Base-by-base conservation (phyloP, 202 grass and related monocot genomes). In the Cymbopogon flexuosus region DNA sequence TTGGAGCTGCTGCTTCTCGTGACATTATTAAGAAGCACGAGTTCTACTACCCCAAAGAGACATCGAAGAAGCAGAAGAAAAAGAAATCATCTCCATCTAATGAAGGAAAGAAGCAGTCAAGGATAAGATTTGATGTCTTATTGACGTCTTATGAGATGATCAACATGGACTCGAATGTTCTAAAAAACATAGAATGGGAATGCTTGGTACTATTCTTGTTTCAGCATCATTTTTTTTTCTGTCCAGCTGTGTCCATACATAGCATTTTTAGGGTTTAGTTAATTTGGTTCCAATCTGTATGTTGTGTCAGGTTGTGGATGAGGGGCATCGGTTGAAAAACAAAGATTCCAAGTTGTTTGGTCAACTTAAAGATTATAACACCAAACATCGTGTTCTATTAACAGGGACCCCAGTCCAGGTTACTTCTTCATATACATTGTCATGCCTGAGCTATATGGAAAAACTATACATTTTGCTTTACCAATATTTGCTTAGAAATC, bases 111-210 rank as follows among this genome's bases (percentile, higher is more conserved):
- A 99, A 85, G 80, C 90, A 96, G 54, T 88, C 88, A 52, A 93
- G 88, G 84, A 92, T 96, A 87, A 99, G 95, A 52, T 99, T 99
- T 89, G 93, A 99, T 83, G 96, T 99, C 63, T 93, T 99, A 69
- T 83, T 99, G 79, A 99, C 96, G 72, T 96, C 96, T 80, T 99
- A 99, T 85, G 96, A 99, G 89, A 99, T 99, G 96, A 93, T 99
- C 80, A 99, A 99, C 83, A 99, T 99, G 96, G 96, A 99, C 47
- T 99, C 96, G 10, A 57, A 73, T 70, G 73, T 89, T 88, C 75
- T 99, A 68, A 96, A 96, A 84, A 88, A 85, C 68, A 99, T 99
- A 81, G 84, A 87, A 60, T 99, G 96, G 96, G 93, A 99, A 84
- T 88, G 93, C 93, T 93, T 99, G 96, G 96, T 99, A 96, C 72